phyloP scores from a whole-genome alignment of 2,329 filamentous ascomycete species.

The Sclerotiophoma versabilis region DNA sequence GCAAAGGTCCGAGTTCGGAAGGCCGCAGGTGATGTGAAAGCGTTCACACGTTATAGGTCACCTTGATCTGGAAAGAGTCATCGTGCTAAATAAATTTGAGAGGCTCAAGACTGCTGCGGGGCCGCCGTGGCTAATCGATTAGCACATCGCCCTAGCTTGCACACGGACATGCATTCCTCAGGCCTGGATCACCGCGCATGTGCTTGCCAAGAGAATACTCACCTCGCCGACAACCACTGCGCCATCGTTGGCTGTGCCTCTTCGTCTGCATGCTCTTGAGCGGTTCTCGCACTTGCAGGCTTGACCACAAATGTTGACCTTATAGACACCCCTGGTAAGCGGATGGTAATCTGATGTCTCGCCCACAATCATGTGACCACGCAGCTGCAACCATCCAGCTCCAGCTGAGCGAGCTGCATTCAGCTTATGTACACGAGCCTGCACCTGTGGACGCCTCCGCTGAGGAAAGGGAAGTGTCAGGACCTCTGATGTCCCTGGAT shows the following conservation, averaged over 20 bases:
- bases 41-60: neutral
- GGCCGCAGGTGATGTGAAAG: neutral
- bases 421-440: constrained; percentile 7
- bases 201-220: neutral
- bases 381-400: constrained; percentile 10
- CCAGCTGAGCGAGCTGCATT: constrained; percentile 14
- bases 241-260: constrained; percentile 3
- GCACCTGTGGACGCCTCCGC: constrained; percentile 1
- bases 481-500: neutral
- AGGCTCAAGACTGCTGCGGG: constrained; percentile 1
- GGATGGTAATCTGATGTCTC: too few species aligned
- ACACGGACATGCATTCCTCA: constrained; percentile 10
- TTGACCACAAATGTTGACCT: neutral
- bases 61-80: constrained; percentile 13
- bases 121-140: constrained; percentile 10
- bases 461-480: constrained; percentile 2
- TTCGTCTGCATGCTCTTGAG: neutral
- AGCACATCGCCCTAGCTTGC: constrained; percentile 2
- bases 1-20: neutral
- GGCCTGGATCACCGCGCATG: constrained; percentile 2
- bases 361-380: constrained; percentile 5
- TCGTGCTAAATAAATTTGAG: constrained; percentile 12
- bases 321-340: neutral
- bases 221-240: constrained; percentile 6
- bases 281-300: neutral